These are phyloP conservation scores for Termitomyces sp. DNA, from an alignment of 768 basidiomycete species.

Conservation along the genomic window DNA sequence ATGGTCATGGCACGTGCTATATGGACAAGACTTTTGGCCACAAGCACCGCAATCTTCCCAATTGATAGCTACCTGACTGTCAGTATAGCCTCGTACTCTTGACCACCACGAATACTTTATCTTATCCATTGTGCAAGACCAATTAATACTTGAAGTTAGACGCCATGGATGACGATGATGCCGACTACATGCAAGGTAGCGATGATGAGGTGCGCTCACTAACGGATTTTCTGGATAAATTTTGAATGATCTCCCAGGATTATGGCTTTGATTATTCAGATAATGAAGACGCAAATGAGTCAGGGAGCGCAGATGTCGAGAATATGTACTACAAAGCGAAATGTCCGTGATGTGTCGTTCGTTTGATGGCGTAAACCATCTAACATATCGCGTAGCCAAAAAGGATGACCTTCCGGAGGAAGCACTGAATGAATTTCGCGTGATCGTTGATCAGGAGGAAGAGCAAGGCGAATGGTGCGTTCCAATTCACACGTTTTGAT, in stretches of 20 bases:
- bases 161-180: slow-evolving; percentile 87
- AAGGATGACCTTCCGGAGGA: slow-evolving; percentile 93
- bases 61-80: not conserved
- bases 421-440: slow-evolving; percentile 83
- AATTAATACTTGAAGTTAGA: not conserved
- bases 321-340: slow-evolving; percentile 99
- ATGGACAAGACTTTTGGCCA: not conserved
- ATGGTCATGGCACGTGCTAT: not conserved
- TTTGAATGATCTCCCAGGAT: slow-evolving; percentile 44
- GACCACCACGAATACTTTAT: not conserved
- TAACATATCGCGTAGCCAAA: slow-evolving; percentile 50
- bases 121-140: slow-evolving; percentile 1
- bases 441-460: slow-evolving; percentile 87
- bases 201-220: slow-evolving; percentile 64
- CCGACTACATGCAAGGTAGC: slow-evolving; percentile 89
- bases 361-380: slow-evolving; percentile 1
- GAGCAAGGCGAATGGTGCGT: slow-evolving; percentile 90
- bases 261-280: slow-evolving; percentile 98
- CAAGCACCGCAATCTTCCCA: not conserved
- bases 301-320: slow-evolving; percentile 84
- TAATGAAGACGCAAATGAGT: slow-evolving; percentile 75
- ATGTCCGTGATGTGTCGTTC: slow-evolving; percentile 43
- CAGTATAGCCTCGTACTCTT: not conserved
- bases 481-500: not conserved
- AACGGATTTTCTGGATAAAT: slow-evolving; percentile 1